Evolutionary conservation across 2,329 filamentous ascomycete genomes (phyloP), one percentile per base, ranked within the genome.

Genomic region (Phialemoniopsis sp.): DNA sequence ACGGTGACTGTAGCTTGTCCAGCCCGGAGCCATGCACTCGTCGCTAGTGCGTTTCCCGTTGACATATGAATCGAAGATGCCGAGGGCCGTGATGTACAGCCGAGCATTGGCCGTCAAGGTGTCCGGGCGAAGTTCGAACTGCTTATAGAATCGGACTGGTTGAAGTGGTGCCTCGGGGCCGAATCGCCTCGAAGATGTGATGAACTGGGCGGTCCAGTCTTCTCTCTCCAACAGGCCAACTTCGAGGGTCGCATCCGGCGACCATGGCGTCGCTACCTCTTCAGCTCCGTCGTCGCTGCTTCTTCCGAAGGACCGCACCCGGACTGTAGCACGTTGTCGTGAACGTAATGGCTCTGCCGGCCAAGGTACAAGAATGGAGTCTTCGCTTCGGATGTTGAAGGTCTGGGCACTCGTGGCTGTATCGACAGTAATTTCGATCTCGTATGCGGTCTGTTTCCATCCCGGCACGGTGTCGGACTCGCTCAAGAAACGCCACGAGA

Each of bases 1-100:
- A 3, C 68, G 58, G 42, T 66, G 57, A 4, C 62, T 51, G 48
- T 73, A 73, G 37, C 57, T 60, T 5, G 61, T 64, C 64, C 67
- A 72, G 1, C 68, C 67, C 0, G 68, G 68, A 17, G 65, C 60
- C 50, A 68, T 52, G 29, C 45, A 44, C 21, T 50, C 43, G 34
- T 59, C 53, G 0, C 53, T 53, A 5, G 63, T 54, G 5, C 40
- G 44, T 15, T 45, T 44, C 3, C 63, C 63, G 42, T 70, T 68
- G 42, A 70, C 55, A 10, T 53, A 56, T 1, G 55, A 60, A n/a
- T 55, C 47, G 42, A 60, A 68, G 3, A 65, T 53, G 5, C 64
- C 64, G 13, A 59, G 48, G 2, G 55, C 55, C 1, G 62, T 63
- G 37, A 64, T 37, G 32, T 46, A 46, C 38, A 39, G 5, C 13